Base-by-base conservation (phyloP, 2,329 filamentous ascomycete species). In the Claviceps sp. region DNA sequence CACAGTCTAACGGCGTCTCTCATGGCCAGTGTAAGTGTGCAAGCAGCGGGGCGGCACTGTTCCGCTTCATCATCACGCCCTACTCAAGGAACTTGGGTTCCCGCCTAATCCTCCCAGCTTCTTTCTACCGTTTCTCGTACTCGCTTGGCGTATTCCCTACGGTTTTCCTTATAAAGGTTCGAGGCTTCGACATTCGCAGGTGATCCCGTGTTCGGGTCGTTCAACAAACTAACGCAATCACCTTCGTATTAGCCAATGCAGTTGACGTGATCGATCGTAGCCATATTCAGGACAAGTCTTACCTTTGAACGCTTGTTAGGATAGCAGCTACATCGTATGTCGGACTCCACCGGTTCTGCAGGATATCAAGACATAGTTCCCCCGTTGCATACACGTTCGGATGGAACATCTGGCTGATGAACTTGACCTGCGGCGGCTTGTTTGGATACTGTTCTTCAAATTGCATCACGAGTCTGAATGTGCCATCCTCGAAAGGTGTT, bases 381-480 rank as follows among this genome's bases (percentile, higher is more conserved):
- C 93, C 93, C 0, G 90, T 97, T 50, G 87, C 90, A 67, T 98
- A 98, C 53, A 98, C 93, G 65, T 98, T 98, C 17, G 93, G 93
- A 63, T 98, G 93, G 70, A 98, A 98, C 93, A 98, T 98, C 68
- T 93, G 83, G 69, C 88, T 95, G 67, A 98, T 95, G 68, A 98
- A 98, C 66, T 97, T 97, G 71, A 97, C 93, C 38, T 89, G 87
- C 0, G 93, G 93, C 5, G 93, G 93, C 68, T 97, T 97, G 73
- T 97, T 98, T 34, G 93, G 93, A 63, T 98, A 98, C 64, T 95
- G 90, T 69, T 98, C 93, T 66, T 97, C 93, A 61, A 98, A 98
- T 65, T 96, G 89, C 91, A 98, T 97, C 50, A 97, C 90, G 11
- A 98, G 83, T 59, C 91, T 80, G 68, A 98, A 98, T 22, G 93